Evolutionary conservation across 1,139 yeast species (phyloP), one percentile per base, ranked within the genome.

Genomic region (Arxiozyma telluris): DNA sequence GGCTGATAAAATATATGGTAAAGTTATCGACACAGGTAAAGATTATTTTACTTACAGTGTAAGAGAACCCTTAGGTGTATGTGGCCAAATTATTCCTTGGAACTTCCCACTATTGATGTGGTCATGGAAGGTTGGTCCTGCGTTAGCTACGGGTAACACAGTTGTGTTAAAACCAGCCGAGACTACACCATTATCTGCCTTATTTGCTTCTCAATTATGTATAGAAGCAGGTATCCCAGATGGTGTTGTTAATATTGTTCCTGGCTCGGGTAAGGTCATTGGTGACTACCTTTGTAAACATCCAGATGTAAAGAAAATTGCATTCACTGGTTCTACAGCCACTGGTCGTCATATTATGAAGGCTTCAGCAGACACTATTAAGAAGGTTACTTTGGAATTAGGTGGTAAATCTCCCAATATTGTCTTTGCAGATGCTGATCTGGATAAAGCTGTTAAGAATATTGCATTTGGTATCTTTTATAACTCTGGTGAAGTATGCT

Each of bases 61-160:
- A 54, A 70, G 73, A 62, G 89, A 83, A 66, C 89, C 90, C 54
- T 73, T 81, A 58, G 95, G 95, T 63, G 91, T 85, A 49, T 83
- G 87, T 68, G 89, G 90, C 52, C 87, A 85, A 69, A 84, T 88
- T 60, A 85, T 87, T 65, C 95, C 96, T 54, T 87, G 95, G 94
- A 87, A 87, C 71, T 87, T 86, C 76, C 95, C 96, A 53, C 75
- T 86, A 64, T 76, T 84, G 71, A 84, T 87, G 82, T 77, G 85
- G 72, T 76, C 88, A 46, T 87, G 93, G 87, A 87, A 87, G 63
- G 74, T 87, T 55, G 88, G 87, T 53, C 95, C 96, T 15, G 91
- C 93, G 49, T 74, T 87, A 60, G 84, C 89, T 50, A 83, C 91
- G 49, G 95, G 94, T 70, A 86, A 87, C 71, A 82, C 94, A 44